A percentile compares a stretch with the other conserved stretches of the same genome.
Evolutionary conservation across 768 basidiomycete species (phyloP).

Genomic region (Auricularia auricula-judae): DNA sequence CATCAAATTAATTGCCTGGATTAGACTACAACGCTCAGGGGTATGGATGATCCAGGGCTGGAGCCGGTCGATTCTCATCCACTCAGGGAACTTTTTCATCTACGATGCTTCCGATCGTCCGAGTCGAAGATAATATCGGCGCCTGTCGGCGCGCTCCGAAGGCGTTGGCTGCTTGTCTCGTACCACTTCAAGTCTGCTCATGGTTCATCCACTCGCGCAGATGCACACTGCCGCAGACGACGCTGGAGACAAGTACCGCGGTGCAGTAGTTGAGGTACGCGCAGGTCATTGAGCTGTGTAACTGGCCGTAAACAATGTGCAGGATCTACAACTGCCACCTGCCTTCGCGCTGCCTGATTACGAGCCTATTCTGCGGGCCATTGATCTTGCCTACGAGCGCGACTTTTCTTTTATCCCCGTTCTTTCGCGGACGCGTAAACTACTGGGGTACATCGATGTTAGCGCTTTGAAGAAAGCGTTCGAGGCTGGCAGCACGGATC

Average conservation of each 20-base stretch:
- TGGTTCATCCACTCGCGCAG: not conserved
- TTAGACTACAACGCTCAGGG: too few species aligned
- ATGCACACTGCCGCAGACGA: not conserved
- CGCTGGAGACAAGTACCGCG: conserved; percentile 52
- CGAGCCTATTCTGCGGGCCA: conserved; percentile 62
- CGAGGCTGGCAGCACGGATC: conserved; percentile 60
- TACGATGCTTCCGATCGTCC: not conserved
- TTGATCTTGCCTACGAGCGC: conserved; percentile 84
- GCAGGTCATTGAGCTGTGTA: not conserved
- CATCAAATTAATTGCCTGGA: too few species aligned
- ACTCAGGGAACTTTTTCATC: too few species aligned
- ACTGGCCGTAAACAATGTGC: conserved; percentile 2
- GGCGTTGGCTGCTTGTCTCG: not conserved
- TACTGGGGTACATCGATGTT: conserved; percentile 79
- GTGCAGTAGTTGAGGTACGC: conserved; percentile 80
- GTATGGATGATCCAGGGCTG: too few species aligned
- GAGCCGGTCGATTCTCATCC: too few species aligned
- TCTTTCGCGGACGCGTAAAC: conserved; percentile 57
- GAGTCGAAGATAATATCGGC: not conserved
- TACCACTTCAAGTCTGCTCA: not conserved
- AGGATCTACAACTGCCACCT: conserved; percentile 77
- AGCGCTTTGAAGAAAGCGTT: conserved; percentile 63
- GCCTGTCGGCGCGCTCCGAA: not conserved
- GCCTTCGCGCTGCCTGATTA: conserved; percentile 70
- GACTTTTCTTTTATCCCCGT: conserved; percentile 93